Evolutionary conservation across 139 green algal species (phyloP).

Genomic region (Chlorella vulgaris): DNA sequence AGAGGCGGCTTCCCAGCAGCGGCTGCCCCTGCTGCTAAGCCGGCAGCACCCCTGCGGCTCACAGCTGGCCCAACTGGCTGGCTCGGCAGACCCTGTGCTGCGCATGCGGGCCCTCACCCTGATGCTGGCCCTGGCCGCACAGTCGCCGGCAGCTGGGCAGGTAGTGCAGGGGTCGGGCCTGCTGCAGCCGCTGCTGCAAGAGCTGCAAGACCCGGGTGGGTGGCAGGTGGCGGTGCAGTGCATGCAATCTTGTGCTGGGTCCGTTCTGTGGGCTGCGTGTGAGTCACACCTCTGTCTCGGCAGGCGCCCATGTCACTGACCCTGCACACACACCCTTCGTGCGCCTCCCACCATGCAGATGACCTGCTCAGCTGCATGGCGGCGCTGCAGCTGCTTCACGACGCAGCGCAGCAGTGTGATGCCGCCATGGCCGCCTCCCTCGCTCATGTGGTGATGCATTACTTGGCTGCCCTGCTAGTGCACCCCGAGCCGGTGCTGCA

Average conservation of each 20-base stretch:
- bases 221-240: neutral
- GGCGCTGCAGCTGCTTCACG: slow-evolving; percentile 26
- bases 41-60: neutral
- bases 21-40: slow-evolving; percentile 9
- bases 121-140: slow-evolving; percentile 12
- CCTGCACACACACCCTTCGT: neutral
- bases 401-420: slow-evolving; percentile 22
- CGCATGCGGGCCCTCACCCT: slow-evolving; percentile 26
- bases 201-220: slow-evolving; percentile 24
- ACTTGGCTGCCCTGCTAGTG: slow-evolving; percentile 12
- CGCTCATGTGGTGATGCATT: neutral
- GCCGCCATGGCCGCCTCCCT: slow-evolving; percentile 5
- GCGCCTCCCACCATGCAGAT: neutral
- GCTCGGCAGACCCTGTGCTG: slow-evolving; percentile 24
- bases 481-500: slow-evolving; percentile 23
- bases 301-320: neutral
- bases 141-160: neutral
- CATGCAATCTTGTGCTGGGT: no score
- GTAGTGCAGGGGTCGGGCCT: slow-evolving; percentile 8
- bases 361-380: slow-evolving; percentile 36
- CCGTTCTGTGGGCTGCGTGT: no score
- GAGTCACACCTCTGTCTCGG: no score
- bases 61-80: slow-evolving; percentile 2
- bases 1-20: neutral
- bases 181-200: slow-evolving; percentile 21